Evolutionary conservation across 306 rosid genomes (phyloP).

Genomic region (Oemleria cerasiformis): DNA sequence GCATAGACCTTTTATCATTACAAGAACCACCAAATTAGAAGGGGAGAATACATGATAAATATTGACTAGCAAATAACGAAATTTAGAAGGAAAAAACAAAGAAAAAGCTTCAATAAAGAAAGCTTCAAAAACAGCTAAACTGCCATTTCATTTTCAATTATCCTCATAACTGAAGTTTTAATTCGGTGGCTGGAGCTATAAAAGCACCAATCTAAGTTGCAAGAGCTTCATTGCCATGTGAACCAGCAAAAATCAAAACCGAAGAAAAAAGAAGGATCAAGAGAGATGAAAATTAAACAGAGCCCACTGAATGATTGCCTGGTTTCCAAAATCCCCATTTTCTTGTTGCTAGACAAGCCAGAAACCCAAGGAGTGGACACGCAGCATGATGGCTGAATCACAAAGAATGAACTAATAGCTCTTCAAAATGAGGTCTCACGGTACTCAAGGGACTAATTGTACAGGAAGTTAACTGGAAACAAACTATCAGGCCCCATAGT

Average conservation of each 20-base stretch:
- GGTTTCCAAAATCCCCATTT: too few species aligned
- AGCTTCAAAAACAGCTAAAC: background rate
- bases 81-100: background rate
- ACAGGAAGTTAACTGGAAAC: background rate
- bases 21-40: constrained; percentile 16
- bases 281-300: background rate
- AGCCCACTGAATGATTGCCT: background rate
- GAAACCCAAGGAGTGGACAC: too few species aligned
- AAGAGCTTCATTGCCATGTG: background rate
- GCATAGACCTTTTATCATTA: constrained; percentile 47
- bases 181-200: background rate
- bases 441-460: background rate
- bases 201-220: background rate
- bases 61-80: background rate
- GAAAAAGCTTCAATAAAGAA: background rate
- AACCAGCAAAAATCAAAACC: too few species aligned
- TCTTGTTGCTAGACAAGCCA: too few species aligned
- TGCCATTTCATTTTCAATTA: background rate
- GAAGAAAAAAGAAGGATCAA: too few species aligned
- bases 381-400: too few species aligned
- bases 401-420: too few species aligned
- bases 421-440: background rate
- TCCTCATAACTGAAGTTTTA: background rate
- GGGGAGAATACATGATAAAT: background rate
- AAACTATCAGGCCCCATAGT: background rate